Evolutionary conservation across 495 filamentous ascomycete species (phyloP).

Genomic region (Aspergillus baeticus): DNA sequence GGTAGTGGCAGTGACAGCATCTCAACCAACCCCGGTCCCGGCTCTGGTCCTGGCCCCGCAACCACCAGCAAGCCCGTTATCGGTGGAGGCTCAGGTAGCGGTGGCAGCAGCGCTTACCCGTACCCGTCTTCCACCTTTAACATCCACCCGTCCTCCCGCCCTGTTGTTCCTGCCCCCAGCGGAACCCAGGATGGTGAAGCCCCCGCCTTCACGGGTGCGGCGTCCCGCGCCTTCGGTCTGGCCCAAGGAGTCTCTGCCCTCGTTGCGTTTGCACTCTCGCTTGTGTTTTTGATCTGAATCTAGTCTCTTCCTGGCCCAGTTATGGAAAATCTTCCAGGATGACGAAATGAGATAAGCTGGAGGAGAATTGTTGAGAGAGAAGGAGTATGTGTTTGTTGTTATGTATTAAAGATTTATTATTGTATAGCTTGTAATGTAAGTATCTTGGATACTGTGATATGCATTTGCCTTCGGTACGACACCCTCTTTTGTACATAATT

Average conservation of each 20-base stretch:
- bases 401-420: too few species aligned
- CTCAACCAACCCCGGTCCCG: background rate
- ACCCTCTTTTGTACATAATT: too few species aligned
- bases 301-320: background rate
- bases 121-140: slow-evolving; percentile 22
- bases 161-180: slow-evolving; percentile 14
- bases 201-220: slow-evolving; percentile 28
- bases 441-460: too few species aligned
- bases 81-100: background rate
- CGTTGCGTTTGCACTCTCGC: slow-evolving; percentile 7
- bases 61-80: slow-evolving; percentile 3
- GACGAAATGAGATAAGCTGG: background rate
- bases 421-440: too few species aligned
- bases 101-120: background rate
- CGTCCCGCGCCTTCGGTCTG: slow-evolving; percentile 12
- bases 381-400: too few species aligned
- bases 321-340: background rate
- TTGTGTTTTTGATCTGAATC: slow-evolving; percentile 17
- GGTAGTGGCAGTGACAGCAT: background rate
- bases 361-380: background rate
- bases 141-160: slow-evolving; percentile 14
- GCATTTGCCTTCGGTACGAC: too few species aligned
- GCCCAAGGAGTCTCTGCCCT: slow-evolving; percentile 8
- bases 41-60: background rate
- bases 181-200: slow-evolving; percentile 21